Evolutionary conservation across 345 rosid genomes (phyloP), one percentile per base, ranked within the genome.

Genomic region (Ceriops zippeliana): DNA sequence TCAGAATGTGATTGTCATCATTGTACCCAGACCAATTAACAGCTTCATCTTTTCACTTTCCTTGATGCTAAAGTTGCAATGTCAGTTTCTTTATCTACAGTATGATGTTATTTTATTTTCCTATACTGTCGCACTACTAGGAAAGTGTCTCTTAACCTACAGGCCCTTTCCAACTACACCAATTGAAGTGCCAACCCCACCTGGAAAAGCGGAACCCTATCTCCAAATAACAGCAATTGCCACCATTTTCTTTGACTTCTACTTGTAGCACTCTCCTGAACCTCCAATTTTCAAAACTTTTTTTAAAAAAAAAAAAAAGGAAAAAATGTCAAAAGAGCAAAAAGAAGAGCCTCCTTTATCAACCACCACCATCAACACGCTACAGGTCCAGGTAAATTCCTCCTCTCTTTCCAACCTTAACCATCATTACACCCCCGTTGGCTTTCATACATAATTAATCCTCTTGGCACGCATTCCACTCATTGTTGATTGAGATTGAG

Each of bases 281-380:
- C 16, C 59, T 27, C 49, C 35, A 37, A 31, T 60, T 61, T 56
- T 58, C 37, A 27, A 27, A 51, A 52, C 31, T 22, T 24, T 24
- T 24, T 24, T 24, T 24, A 9, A 28, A 67, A n/a, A n/a, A n/a
- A n/a, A 37, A 24, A 1, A 38, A 57, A 35, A 42, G 22, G 15
- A 21, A 26, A 52, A 59, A 21, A 74, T 74, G 77, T 56, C 34
- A 7, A 67, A 53, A 28, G 68, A 68, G 47, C 68, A 67, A 37
- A 74, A 37, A 9, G 68, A 74, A 38, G 31, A 62, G 11, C 77
- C 34, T 24, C 22, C 51, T 57, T 46, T 15, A 28, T 15, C 77
- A 52, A 53, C 62, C 52, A 67, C 68, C 72, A 67, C 28, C 77
- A 34, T 51, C 52, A 34, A 35, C 58, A 63, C 42, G 30, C 68